Evolutionary conservation across 495 filamentous ascomycete species (phyloP), one percentile per base, ranked within the genome.

Genomic region (Schizothecium vesticola): DNA sequence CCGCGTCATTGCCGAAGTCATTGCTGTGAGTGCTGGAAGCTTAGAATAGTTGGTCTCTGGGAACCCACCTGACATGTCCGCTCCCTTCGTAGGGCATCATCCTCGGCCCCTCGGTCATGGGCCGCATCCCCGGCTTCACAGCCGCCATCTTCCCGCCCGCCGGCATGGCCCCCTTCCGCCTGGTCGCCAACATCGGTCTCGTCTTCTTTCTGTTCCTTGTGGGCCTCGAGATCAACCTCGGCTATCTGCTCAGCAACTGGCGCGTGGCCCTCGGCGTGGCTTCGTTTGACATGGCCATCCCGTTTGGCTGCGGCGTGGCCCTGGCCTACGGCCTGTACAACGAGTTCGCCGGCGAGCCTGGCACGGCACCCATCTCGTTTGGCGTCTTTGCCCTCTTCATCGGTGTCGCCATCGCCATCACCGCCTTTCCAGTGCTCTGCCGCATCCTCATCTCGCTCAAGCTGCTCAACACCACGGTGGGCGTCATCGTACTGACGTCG

Each of bases 391-490:
- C 92, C 76, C 87, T 97, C 22, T 97, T 97, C 75, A 90, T 97
- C 70, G 94, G 92, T 75, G 90, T 95, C 61, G 94, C 94, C 19
- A 90, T 97, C 81, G 91, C 92, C 6, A 97, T 97, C 75, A 97
- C 94, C 6, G 94, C 94, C n/a, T 97, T 97, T 73, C 94, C 94
- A 0, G 94, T 97, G 0, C 85, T 97, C 22, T 96, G 93, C 73
- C 90, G 94, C 69, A 97, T 97, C 68, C 80, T 97, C 70, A 93
- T 92, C 3, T 93, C 96, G 77, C 82, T 97, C 70, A 95, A 97
- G 70, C 83, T 97, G 57, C 87, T 97, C 13, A 80, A 84, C 58
- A 94, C 92, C 0, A 84, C 90, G 3, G 94, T 97, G 10, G 94
- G 94, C 66, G 86, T 96, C 23, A 94, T 94, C 62, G 91, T 94